These are phyloP conservation scores for Heritiera littoralis DNA, from an alignment of 345 rosid genomes.

Conservation along the genomic window DNA sequence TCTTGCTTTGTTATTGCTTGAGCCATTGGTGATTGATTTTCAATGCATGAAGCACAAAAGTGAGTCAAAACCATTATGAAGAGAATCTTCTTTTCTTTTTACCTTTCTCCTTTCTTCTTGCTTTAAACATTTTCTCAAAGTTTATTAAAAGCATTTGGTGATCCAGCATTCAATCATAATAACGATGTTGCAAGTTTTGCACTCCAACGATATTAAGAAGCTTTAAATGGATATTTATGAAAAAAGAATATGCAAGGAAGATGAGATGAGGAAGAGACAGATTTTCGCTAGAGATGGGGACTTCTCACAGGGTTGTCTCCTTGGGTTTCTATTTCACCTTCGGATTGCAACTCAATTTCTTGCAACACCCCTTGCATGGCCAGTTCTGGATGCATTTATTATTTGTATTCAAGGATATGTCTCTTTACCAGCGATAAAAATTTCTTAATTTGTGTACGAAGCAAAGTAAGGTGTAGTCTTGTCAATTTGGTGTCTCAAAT, in stretches of 20 bases:
- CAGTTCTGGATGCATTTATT: neutral
- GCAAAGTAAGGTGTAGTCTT: neutral
- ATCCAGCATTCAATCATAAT: neutral
- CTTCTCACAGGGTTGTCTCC: neutral
- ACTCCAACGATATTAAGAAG: slow-evolving; percentile 5
- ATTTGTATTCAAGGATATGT: neutral
- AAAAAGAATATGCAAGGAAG: neutral
- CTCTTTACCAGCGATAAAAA: no score
- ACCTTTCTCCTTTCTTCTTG: neutral
- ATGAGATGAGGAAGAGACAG: neutral
- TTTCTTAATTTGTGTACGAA: neutral
- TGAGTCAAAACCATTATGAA: slow-evolving; percentile 1
- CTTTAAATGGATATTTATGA: neutral
- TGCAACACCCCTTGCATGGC: neutral
- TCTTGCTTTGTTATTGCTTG: neutral
- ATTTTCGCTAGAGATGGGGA: neutral
- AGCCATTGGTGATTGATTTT: neutral
- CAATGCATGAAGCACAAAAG: neutral
- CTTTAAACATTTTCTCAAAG: neutral
- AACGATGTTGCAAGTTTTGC: slow-evolving; percentile 5
- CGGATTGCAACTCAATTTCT: neutral
- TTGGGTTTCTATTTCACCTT: neutral
- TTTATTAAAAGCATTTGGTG: neutral
- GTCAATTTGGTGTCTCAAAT: no score
- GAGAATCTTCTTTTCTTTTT: slow-evolving; percentile 13